Evolutionary conservation across 805 yeast species (phyloP).

Genomic region (Metschnikowia dekortorum): DNA sequence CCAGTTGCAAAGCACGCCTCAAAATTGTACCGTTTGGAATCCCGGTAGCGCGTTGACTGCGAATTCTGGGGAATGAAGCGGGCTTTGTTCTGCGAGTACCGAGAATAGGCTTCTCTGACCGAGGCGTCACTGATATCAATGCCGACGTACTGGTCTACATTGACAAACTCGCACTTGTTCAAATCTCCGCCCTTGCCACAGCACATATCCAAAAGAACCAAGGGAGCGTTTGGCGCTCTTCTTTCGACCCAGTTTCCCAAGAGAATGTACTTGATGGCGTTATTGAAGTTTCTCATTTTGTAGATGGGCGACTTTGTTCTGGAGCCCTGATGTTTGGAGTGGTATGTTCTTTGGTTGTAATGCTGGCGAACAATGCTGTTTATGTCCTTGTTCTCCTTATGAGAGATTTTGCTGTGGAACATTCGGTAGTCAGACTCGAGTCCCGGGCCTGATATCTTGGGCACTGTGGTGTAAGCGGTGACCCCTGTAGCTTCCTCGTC

Average conservation of each 20-base stretch:
- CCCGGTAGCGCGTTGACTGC: constrained; percentile 20
- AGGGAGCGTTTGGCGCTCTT: constrained; percentile 21
- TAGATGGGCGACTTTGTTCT: constrained; percentile 80
- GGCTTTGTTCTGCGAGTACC: constrained; percentile 56
- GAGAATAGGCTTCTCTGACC: constrained; percentile 72
- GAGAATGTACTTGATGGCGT: constrained; percentile 82
- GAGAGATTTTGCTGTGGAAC: constrained; percentile 34
- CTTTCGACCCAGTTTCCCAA: constrained; percentile 61
- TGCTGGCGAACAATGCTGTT: constrained; percentile 74
- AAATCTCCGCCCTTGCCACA: constrained; percentile 99
- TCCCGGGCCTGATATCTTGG: constrained; percentile 15
- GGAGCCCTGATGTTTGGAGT: constrained; percentile 52
- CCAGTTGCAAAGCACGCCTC: constrained; percentile 87
- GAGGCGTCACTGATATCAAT: constrained; percentile 89
- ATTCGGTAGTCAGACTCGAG: constrained; percentile 27
- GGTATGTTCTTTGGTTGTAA: constrained; percentile 79
- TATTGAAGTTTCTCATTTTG: constrained; percentile 83
- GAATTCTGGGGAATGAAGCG: constrained; percentile 30
- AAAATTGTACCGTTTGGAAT: constrained; percentile 51
- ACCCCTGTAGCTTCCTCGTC: constrained; percentile 8
- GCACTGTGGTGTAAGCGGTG: constrained; percentile 17
- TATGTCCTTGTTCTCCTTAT: constrained; percentile 37
- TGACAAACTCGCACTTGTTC: constrained; percentile 77
- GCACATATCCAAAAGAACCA: constrained; percentile 73
- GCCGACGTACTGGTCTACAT: constrained; percentile 76